Evolutionary conservation across 768 basidiomycete species (phyloP).

Genomic region (Aureoboletus auriporus): DNA sequence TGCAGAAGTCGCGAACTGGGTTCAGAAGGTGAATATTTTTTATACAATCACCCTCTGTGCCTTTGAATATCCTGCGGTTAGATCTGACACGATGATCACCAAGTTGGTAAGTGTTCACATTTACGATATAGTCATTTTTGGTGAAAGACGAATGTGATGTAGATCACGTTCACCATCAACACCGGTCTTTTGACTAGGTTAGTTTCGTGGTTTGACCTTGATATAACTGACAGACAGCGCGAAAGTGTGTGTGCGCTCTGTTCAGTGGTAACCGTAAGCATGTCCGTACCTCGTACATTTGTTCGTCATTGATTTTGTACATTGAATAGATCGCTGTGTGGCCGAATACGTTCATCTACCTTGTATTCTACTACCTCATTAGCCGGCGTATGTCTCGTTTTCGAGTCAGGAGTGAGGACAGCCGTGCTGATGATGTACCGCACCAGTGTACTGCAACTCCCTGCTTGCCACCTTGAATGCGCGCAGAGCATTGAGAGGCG

Average conservation of each 20-base stretch:
- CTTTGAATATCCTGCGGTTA: conserved; percentile 2
- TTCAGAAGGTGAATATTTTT: conserved; percentile 37
- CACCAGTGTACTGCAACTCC: too few relatives aligned
- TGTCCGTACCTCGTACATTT: background rate
- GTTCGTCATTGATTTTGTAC: too few relatives aligned
- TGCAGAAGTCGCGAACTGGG: conserved; percentile 50
- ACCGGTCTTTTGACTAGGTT: conserved; percentile 30
- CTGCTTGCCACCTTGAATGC: conserved; percentile 61
- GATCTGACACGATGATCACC: conserved; percentile 55
- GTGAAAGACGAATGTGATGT: background rate
- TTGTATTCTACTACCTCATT: conserved; percentile 60
- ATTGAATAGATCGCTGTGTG: conserved; percentile 50
- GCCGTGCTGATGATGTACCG: background rate
- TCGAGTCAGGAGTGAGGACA: too few relatives aligned
- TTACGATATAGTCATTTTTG: background rate
- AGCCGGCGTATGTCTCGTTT: conserved; percentile 49
- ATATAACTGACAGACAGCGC: background rate
- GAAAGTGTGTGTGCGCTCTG: conserved; percentile 50
- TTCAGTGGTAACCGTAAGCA: conserved; percentile 49
- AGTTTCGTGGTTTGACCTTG: background rate
- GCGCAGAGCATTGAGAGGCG: conserved; percentile 45
- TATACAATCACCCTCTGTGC: background rate
- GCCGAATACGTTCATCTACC: conserved; percentile 54
- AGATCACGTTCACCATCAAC: conserved; percentile 55
- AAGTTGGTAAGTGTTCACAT: conserved; percentile 28